Conservation (phyloP, 768 basidiomycete species). For the Agrocybe pediades region DNA sequence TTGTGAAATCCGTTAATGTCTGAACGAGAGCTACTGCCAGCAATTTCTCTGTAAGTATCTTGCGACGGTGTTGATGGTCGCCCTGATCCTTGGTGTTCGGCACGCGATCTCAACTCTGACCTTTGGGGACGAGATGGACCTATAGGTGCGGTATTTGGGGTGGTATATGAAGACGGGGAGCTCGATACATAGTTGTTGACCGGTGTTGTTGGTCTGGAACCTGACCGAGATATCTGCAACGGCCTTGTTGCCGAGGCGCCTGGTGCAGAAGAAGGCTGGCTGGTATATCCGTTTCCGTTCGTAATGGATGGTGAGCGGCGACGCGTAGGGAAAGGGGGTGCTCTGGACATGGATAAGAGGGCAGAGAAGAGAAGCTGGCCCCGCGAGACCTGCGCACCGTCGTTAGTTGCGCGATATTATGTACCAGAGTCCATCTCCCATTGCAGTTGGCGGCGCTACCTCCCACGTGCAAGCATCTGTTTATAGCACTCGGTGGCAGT, state of each 20-base stretch:
- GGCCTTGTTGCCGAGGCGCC: slow-evolving; percentile 47
- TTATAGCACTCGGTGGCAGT: background rate
- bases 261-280: slow-evolving; percentile 36
- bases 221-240: slow-evolving; percentile 59
- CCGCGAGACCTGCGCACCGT: background rate
- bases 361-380: background rate
- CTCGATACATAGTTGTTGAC: slow-evolving; percentile 36
- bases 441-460: too few species aligned
- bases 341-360: slow-evolving; percentile 51
- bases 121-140: slow-evolving; percentile 68
- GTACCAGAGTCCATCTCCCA: too few species aligned
- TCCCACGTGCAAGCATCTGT: background rate
- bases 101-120: slow-evolving; percentile 64
- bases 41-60: slow-evolving; percentile 50
- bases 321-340: slow-evolving; percentile 57
- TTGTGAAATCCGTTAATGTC: slow-evolving; percentile 34
- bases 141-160: slow-evolving; percentile 42
- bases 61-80: slow-evolving; percentile 47
- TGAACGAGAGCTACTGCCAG: slow-evolving; percentile 44
- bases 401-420: background rate
- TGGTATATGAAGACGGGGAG: slow-evolving; percentile 34
- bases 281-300: slow-evolving; percentile 38
- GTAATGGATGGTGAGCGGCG: slow-evolving; percentile 50
- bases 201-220: slow-evolving; percentile 55
- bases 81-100: slow-evolving; percentile 57